These are phyloP conservation scores for Trichoderma lentiforme DNA, from an alignment of 2,329 filamentous ascomycete species.

Conservation along the genomic window DNA sequence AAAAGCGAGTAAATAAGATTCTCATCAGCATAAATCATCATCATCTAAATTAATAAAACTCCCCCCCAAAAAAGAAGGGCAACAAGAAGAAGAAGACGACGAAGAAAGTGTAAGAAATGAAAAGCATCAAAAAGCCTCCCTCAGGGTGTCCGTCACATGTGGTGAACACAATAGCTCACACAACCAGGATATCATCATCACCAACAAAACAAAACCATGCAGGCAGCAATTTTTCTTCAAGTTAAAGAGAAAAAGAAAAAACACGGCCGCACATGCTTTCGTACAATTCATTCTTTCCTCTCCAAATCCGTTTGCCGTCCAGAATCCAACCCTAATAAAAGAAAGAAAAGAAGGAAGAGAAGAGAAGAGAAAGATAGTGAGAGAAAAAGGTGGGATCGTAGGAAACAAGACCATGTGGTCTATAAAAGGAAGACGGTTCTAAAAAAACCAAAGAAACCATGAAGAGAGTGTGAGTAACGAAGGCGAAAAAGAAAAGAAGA, in stretches of 20 bases:
- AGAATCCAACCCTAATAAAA: neutral
- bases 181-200: slow-evolving; percentile 9
- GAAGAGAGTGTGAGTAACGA: neutral
- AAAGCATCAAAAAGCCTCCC: neutral
- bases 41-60: slow-evolving; percentile 3
- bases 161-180: neutral
- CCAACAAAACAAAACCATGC: neutral
- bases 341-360: neutral
- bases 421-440: neutral
- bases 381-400: neutral
- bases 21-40: slow-evolving; percentile 11
- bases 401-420: neutral
- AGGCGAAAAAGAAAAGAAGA: neutral
- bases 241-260: neutral
- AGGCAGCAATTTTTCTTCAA: neutral
- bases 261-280: neutral
- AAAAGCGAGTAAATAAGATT: neutral
- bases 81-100: neutral
- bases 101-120: neutral
- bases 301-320: neutral
- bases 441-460: neutral
- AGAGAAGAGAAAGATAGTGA: neutral
- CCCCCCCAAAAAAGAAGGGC: neutral
- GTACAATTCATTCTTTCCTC: slow-evolving; percentile 1
- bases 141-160: neutral